phyloP scores from a whole-genome alignment of 2,329 filamentous ascomycete genomes.

The Monilinia laxa region DNA sequence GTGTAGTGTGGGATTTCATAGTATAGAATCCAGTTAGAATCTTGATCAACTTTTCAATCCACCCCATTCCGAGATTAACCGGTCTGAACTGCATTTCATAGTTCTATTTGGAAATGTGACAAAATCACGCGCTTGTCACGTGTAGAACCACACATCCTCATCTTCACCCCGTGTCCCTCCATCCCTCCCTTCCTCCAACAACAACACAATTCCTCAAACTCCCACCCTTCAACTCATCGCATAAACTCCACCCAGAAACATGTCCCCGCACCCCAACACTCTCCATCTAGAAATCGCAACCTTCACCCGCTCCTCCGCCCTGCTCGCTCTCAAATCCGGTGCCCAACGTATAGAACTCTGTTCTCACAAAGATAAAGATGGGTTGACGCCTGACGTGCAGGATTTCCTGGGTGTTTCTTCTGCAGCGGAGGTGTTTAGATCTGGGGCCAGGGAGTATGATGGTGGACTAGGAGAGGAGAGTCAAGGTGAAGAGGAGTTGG shows the following conservation, averaged over 20 bases:
- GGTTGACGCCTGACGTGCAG: slow-evolving; percentile 43
- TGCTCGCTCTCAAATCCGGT: slow-evolving; percentile 45
- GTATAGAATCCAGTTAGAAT: no score
- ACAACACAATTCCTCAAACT: not conserved
- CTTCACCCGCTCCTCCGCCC: slow-evolving; percentile 47
- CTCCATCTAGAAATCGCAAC: slow-evolving; percentile 48
- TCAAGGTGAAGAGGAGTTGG: not conserved
- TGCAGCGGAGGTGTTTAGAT: not conserved
- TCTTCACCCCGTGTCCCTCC: no score
- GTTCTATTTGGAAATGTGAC: no score
- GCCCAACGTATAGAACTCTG: slow-evolving; percentile 55
- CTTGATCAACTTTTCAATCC: no score
- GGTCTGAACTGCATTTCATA: no score
- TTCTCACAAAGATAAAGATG: slow-evolving; percentile 43
- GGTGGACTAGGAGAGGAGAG: not conserved
- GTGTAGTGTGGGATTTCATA: no score
- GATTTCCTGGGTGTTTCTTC: slow-evolving; percentile 21
- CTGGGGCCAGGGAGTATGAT: slow-evolving; percentile 23
- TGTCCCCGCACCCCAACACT: not conserved
- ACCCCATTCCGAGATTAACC: no score
- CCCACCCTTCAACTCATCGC: not conserved
- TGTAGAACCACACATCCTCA: no score
- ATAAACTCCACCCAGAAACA: not conserved
- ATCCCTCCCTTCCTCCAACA: no score
- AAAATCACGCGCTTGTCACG: no score